Conservation (phyloP, 257 asterid species). For the Ballota nigra region DNA sequence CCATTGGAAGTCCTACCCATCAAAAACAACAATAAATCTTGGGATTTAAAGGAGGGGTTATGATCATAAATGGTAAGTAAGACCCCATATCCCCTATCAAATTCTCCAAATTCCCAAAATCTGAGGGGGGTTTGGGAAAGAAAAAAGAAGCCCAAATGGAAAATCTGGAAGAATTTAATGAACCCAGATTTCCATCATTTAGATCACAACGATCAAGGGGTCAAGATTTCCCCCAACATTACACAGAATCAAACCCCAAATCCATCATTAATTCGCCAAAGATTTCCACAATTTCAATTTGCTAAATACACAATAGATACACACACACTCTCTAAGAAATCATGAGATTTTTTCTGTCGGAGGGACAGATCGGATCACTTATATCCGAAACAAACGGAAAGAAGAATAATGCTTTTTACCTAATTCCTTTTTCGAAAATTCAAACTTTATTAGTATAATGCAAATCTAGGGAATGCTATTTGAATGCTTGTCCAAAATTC, state of each 20-base stretch:
- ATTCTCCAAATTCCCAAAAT: conserved; percentile 39
- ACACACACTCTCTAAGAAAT: neutral
- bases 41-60: conserved; percentile 37
- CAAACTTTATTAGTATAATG: conserved; percentile 24
- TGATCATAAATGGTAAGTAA: conserved; percentile 32
- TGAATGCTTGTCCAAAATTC: conserved; percentile 37
- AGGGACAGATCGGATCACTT: conserved; percentile 52
- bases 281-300: conserved; percentile 24
- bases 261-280: conserved; percentile 41
- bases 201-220: conserved; percentile 32
- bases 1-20: conserved; percentile 55
- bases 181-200: conserved; percentile 35
- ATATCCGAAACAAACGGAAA: conserved; percentile 19
- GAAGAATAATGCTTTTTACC: neutral
- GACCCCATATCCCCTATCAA: conserved; percentile 41
- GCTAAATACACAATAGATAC: conserved; percentile 9
- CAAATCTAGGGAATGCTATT: conserved; percentile 62
- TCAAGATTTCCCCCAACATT: conserved; percentile 27
- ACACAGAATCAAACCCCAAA: conserved; percentile 30
- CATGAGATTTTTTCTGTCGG: conserved; percentile 54
- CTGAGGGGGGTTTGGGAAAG: conserved; percentile 25
- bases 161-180: conserved; percentile 30
- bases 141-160: conserved; percentile 23
- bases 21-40: conserved; percentile 32
- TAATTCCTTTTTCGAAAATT: conserved; percentile 13